Conservation (phyloP, 1,284 basidiomycete species). For the Exsudoporus floridanus region DNA sequence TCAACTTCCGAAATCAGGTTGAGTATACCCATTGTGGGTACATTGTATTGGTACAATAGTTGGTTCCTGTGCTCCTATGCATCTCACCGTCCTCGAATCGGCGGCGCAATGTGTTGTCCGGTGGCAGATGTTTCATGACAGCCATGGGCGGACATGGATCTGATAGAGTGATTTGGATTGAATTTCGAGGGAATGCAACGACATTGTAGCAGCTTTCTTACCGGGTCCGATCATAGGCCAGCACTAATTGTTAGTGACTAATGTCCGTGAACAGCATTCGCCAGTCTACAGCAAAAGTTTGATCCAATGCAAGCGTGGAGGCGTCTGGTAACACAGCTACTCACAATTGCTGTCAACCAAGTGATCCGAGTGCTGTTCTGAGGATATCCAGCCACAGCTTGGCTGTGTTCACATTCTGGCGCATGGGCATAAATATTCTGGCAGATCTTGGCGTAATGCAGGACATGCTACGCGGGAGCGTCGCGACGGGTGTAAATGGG, state of each 20-base stretch:
- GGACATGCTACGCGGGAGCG: background rate
- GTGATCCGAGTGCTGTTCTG: background rate
- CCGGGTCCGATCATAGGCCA: background rate
- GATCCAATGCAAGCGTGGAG: background rate
- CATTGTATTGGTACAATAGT: background rate
- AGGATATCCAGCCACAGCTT: slow-evolving; percentile 13
- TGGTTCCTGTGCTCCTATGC: background rate
- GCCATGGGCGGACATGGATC: too few relatives aligned
- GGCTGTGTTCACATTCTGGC: background rate
- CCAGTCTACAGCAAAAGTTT: background rate
- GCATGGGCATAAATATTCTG: background rate
- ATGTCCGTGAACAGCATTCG: background rate
- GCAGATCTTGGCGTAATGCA: background rate
- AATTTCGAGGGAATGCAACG: background rate
- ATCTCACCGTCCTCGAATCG: background rate
- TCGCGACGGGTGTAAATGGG: too few relatives aligned
- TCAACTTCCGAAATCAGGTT: background rate
- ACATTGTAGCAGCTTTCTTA: background rate
- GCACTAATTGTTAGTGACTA: background rate
- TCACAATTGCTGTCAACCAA: slow-evolving; percentile 3
- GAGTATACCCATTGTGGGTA: background rate
- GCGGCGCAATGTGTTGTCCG: background rate
- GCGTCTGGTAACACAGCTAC: slow-evolving; percentile 1
- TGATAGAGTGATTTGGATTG: background rate
- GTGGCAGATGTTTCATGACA: background rate